These are phyloP conservation scores for Pyrenochaeta sp. DNA, from an alignment of 2,329 filamentous ascomycete species.

Conservation along the genomic window DNA sequence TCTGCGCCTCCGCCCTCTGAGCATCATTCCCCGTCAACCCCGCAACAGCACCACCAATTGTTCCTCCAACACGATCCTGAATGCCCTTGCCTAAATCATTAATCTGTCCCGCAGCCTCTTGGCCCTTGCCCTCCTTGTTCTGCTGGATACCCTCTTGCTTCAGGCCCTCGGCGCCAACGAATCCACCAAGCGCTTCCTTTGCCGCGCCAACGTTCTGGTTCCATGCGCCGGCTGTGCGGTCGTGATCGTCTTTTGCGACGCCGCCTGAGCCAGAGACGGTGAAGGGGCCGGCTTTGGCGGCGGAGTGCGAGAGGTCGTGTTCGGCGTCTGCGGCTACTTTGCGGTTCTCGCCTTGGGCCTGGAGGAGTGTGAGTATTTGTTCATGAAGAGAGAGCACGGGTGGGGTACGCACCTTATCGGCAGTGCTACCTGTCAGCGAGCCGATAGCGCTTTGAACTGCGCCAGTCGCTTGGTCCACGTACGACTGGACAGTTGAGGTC, in stretches of 20 bases:
- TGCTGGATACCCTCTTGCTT: slow-evolving; percentile 79
- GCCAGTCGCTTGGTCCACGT: slow-evolving; percentile 71
- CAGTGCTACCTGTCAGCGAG: slow-evolving; percentile 74
- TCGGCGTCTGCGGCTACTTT: slow-evolving; percentile 72
- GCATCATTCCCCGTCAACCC: slow-evolving; percentile 74
- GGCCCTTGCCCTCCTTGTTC: slow-evolving; percentile 79
- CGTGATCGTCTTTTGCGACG: slow-evolving; percentile 73
- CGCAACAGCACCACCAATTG: slow-evolving; percentile 75
- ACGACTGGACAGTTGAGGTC: slow-evolving; percentile 80
- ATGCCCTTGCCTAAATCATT: slow-evolving; percentile 75
- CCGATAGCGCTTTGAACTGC: slow-evolving; percentile 76
- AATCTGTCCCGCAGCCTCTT: slow-evolving; percentile 85
- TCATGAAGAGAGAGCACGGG: slow-evolving; percentile 2
- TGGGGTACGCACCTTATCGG: slow-evolving; percentile 64
- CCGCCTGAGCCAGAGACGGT: slow-evolving; percentile 75
- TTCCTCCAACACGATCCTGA: slow-evolving; percentile 66
- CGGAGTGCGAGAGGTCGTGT: slow-evolving; percentile 77
- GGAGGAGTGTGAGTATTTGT: slow-evolving; percentile 32
- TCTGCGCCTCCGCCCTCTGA: slow-evolving; percentile 71
- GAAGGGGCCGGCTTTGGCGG: slow-evolving; percentile 76
- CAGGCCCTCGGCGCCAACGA: slow-evolving; percentile 77
- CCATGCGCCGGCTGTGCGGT: slow-evolving; percentile 77
- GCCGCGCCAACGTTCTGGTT: slow-evolving; percentile 89
- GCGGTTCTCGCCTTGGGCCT: slow-evolving; percentile 69
- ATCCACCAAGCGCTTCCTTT: slow-evolving; percentile 81